Base-by-base conservation (phyloP, 345 rosid species). In the Pugionium cornutum region DNA sequence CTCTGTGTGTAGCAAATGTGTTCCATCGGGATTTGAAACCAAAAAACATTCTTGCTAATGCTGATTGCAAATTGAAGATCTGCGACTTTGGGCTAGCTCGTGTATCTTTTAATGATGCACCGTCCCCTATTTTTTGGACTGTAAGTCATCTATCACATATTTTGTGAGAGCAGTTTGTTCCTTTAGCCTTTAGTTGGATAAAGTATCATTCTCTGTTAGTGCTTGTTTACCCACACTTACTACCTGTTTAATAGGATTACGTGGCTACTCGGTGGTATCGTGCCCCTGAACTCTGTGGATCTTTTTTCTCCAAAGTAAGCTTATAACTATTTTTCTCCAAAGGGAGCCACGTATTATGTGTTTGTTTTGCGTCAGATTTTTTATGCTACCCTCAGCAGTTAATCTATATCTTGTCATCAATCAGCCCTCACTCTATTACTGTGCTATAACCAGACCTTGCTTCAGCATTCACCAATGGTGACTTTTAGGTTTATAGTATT, bases 21-120 rank as follows among this genome's bases (percentile, higher is more conserved):
- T 92, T 92, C 61, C 34, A 32, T 32, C 34, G 34, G 34, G 34
- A 32, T 32, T 32, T 32, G 34, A 32, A 32, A 32, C 34, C 34
- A 2, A 32, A 2, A 4, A 32, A 32, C 34, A 32, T 32, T 4
- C 34, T 32, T 2, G 3, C 34, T 32, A 32, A 32, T 32, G 34
- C 34, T 32, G 34, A 32, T 32, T 32, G 34, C 34, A 32, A 32
- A 32, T 9, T 92, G 84, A 92, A 92, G 86, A 92, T 92, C 50
- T 92, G 96, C 10, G 98, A 92, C 79, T 92, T 92, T 78, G 98
- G 97, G 33, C 91, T 92, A 55, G 98, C 98, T 62, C 85, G 97
- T 69, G 97, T 86, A 2, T 84, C 98, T 26, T 88, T 92, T 59
- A 84, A 89, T 78, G 98, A 92, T 71, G 92, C 97, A 2, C 97